Base-by-base conservation (phyloP, 2,329 filamentous ascomycete genomes). In the Penicillium sumatraense region DNA sequence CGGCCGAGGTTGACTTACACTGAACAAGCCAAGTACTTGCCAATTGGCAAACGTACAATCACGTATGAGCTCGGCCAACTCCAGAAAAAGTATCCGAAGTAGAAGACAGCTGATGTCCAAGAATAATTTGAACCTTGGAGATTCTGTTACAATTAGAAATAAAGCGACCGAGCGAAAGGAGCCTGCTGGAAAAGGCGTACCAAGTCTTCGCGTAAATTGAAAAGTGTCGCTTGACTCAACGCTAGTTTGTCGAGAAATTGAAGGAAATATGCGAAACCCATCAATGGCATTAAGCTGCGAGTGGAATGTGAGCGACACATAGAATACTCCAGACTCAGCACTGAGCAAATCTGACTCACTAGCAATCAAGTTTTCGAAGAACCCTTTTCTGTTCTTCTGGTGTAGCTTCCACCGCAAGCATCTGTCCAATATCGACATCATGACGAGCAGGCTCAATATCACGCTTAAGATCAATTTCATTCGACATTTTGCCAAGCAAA, bases 1-100 rank as follows among this genome's bases (percentile, higher is more conserved):
- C 57, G 62, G n/a, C 69, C 7, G 20, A 36, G 21, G 24, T 29
- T 20, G 16, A 48, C 56, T 9, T 53, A 72, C 70, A 66, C 60
- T 61, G 68, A 54, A 63, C 57, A 49, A 55, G 64, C 56, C 62
- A 74, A 40, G 27, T 65, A 66, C 36, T 74, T 57, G 51, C 66
- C 56, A 62, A 70, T 20, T 41, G 71, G 51, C 67, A 59, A 27
- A 18, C 53, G 68, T 24, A 75, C 72, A 44, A 75, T 71, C 11
- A 75, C 54, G 29, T 69, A 70, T 8, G 71, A 71, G n/a, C 68
- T 74, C 1, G 73, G 72, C 59, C 72, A 75, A 48, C 74, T 72
- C 56, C 74, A 72, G 1, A 67, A 63, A 14, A 70, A 61, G 29
- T 71, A 72, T 26, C 69, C 69, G 49, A 72, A 70, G 40, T 72